A percentile compares a stretch with the other conserved stretches of the same genome.
phyloP scores from a whole-genome alignment of 1,284 basidiomycete genomes.

The Grifola frondosa region DNA sequence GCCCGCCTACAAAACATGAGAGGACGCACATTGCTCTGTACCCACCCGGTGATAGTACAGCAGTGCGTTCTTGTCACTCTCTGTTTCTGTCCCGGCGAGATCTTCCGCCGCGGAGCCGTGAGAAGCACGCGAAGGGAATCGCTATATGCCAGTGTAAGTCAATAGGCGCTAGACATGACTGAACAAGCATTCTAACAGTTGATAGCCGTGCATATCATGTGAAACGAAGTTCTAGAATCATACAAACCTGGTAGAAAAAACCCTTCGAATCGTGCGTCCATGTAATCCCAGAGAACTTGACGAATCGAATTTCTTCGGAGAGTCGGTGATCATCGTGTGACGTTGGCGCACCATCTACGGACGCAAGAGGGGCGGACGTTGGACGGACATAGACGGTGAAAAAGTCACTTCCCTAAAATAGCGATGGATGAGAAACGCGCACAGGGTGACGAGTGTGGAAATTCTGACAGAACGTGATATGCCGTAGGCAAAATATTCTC shows the following conservation, averaged over 20 bases:
- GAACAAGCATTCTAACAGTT: too few species aligned
- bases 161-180: too few species aligned
- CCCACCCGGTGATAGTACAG: constrained; percentile 74
- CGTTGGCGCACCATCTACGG: constrained; percentile 37
- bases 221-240: neutral
- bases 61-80: constrained; percentile 67
- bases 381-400: constrained; percentile 66
- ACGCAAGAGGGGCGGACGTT: constrained; percentile 56
- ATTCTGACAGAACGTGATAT: constrained; percentile 64
- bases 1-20: neutral
- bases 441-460: constrained; percentile 1
- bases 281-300: constrained; percentile 71
- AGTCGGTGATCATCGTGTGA: constrained; percentile 55
- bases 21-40: constrained; percentile 60
- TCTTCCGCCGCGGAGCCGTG: constrained; percentile 52
- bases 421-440: constrained; percentile 17
- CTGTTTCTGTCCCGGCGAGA: constrained; percentile 63
- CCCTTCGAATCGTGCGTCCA: constrained; percentile 80
- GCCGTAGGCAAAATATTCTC: constrained; percentile 75
- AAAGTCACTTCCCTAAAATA: constrained; percentile 70
- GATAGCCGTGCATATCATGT: too few species aligned
- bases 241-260: constrained; percentile 76
- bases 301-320: constrained; percentile 66
- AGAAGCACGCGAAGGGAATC: constrained; percentile 54
- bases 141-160: too few species aligned